Evolutionary conservation across 768 basidiomycete species (phyloP).

Genomic region (Hygrocybe coccinea): DNA sequence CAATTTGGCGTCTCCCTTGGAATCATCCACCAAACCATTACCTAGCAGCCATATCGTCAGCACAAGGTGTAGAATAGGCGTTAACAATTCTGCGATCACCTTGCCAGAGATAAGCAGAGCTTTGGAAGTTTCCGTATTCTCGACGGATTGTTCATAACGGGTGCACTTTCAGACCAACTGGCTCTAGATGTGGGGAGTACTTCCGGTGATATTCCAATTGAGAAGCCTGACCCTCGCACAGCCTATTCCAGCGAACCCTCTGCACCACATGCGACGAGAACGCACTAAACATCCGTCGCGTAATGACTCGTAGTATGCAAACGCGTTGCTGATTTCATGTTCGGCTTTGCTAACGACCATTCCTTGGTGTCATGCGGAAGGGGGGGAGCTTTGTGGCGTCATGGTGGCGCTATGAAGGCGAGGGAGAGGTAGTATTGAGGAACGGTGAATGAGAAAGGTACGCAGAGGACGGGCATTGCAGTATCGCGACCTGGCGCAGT

Average conservation of each 20-base stretch:
- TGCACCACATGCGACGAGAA: slow-evolving; percentile 88
- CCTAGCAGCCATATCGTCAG: slow-evolving; percentile 80
- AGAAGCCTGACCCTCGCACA: slow-evolving; percentile 83
- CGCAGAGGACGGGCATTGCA: slow-evolving; percentile 53
- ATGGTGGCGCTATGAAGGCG: slow-evolving; percentile 73
- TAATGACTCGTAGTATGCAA: slow-evolving; percentile 70
- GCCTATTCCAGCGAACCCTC: slow-evolving; percentile 94
- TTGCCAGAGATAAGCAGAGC: slow-evolving; percentile 55
- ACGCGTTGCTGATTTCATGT: slow-evolving; percentile 72
- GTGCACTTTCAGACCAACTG: slow-evolving; percentile 74
- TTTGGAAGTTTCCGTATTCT: slow-evolving; percentile 76
- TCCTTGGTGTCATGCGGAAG: slow-evolving; percentile 74
- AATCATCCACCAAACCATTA: slow-evolving; percentile 74
- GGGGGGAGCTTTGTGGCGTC: slow-evolving; percentile 83
- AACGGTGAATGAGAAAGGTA: slow-evolving; percentile 89
- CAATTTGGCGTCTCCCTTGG: slow-evolving; percentile 62
- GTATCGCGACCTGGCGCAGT: slow-evolving; percentile 52
- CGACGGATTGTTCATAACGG: slow-evolving; percentile 71
- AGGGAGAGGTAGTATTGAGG: slow-evolving; percentile 90
- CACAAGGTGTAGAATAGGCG: slow-evolving; percentile 78
- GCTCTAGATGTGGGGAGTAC: slow-evolving; percentile 57
- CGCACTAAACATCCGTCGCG: slow-evolving; percentile 66
- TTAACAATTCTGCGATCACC: slow-evolving; percentile 50
- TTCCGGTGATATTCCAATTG: slow-evolving; percentile 60
- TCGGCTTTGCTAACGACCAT: slow-evolving; percentile 92